phyloP scores from a whole-genome alignment of 2,329 filamentous ascomycete species.

The Tetracladium maxilliforme region DNA sequence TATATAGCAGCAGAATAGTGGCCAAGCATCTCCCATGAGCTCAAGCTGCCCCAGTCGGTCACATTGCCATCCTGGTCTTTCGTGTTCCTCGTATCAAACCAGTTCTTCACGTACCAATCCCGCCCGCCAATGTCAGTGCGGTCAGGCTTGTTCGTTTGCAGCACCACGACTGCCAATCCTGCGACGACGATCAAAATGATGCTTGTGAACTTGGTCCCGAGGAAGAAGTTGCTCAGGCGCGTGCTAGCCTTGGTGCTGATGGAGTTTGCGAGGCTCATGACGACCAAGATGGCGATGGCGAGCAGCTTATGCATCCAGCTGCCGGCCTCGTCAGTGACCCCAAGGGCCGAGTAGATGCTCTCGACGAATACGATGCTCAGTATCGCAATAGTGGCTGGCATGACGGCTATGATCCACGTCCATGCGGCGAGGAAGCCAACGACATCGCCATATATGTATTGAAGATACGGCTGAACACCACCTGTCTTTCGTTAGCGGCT shows the following conservation, averaged over 20 bases:
- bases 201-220: slow-evolving; percentile 34
- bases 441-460: slow-evolving; percentile 43
- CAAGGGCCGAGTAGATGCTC: slow-evolving; percentile 37
- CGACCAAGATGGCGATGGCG: slow-evolving; percentile 28
- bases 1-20: slow-evolving; percentile 46
- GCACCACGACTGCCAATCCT: slow-evolving; percentile 27
- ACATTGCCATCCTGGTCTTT: slow-evolving; percentile 30
- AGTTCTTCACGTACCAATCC: slow-evolving; percentile 35
- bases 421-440: slow-evolving; percentile 49
- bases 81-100: slow-evolving; percentile 37
- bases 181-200: slow-evolving; percentile 32
- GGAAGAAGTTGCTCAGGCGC: slow-evolving; percentile 38
- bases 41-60: slow-evolving; percentile 31
- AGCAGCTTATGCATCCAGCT: slow-evolving; percentile 31
- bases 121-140: slow-evolving; percentile 23
- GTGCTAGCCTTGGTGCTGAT: slow-evolving; percentile 41
- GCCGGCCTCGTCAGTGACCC: slow-evolving; percentile 26
- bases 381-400: slow-evolving; percentile 49
- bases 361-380: slow-evolving; percentile 49
- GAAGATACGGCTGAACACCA: slow-evolving; percentile 47
- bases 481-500: slow-evolving; percentile 18
- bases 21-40: slow-evolving; percentile 42
- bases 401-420: slow-evolving; percentile 51
- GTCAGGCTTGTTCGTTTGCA: slow-evolving; percentile 21
- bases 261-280: slow-evolving; percentile 34